Conservation (phyloP, 176 grass and related monocot species). For the Canna indica region DNA sequence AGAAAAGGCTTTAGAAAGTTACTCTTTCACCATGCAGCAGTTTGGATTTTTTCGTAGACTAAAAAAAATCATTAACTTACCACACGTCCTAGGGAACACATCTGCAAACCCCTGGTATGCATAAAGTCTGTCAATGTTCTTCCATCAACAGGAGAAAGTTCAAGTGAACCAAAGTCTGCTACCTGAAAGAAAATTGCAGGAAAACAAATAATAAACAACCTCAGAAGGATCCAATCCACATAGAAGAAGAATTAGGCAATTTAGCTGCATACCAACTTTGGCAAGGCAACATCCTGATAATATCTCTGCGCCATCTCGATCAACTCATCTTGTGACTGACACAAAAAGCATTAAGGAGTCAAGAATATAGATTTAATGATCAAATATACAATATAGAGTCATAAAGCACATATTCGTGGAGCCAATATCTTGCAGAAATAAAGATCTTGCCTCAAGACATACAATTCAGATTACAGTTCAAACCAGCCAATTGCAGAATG, state of each 20-base stretch:
- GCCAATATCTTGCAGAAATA: neutral
- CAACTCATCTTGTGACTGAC: constrained; percentile 74
- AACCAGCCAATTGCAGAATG: neutral
- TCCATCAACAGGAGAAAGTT: constrained; percentile 99
- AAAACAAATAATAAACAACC: constrained; percentile 13
- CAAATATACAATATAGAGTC: constrained; percentile 5
- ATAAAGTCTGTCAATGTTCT: constrained; percentile 99
- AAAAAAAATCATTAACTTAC: constrained; percentile 32
- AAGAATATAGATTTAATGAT: constrained; percentile 15
- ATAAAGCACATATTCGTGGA: neutral
- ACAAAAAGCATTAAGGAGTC: constrained; percentile 19
- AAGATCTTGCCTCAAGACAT: neutral
- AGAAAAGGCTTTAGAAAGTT: neutral
- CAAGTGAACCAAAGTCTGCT: constrained; percentile 87
- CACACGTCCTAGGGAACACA: constrained; percentile 85
- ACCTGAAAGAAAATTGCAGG: constrained; percentile 47
- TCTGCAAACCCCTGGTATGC: constrained; percentile 95
- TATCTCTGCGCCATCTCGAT: constrained; percentile 93
- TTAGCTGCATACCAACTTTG: constrained; percentile 67
- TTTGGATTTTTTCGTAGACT: neutral
- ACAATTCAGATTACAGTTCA: neutral
- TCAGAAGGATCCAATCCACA: constrained; percentile 1
- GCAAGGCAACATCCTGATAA: constrained; percentile 81
- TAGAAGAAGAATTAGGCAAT: constrained; percentile 12
- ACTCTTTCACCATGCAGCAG: neutral